Evolutionary conservation across 1,139 yeast species (phyloP).

Genomic region (Kurtzmaniella quercitrusa): DNA sequence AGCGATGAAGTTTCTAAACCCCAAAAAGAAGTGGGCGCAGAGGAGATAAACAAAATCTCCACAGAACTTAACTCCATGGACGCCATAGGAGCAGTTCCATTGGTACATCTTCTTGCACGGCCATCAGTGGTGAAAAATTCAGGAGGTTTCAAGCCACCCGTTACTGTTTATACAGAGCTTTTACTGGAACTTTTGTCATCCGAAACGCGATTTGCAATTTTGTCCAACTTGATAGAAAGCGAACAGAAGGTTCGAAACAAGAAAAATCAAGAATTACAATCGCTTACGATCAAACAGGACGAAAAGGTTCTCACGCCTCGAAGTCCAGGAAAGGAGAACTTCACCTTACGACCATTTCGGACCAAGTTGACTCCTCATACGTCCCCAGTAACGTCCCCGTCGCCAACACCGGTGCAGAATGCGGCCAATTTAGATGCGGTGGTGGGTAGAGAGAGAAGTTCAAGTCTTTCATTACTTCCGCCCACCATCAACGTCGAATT

Average conservation of each 20-base stretch:
- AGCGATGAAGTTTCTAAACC: constrained; percentile 22
- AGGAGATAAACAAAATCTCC: constrained; percentile 8
- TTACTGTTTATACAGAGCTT: constrained; percentile 23
- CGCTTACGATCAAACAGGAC: constrained; percentile 12
- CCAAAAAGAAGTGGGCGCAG: constrained; percentile 9
- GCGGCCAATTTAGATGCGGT: constrained; percentile 7
- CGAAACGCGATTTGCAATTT: constrained; percentile 22
- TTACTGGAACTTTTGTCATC: constrained; percentile 27
- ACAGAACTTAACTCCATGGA: constrained; percentile 33
- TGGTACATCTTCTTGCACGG: constrained; percentile 38
- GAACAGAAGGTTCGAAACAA: constrained; percentile 28
- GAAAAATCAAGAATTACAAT: constrained; percentile 28
- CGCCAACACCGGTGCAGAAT: constrained; percentile 20
- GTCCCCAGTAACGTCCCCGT: constrained; percentile 38
- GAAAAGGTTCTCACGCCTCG: constrained; percentile 10
- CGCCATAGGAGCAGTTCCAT: constrained; percentile 36
- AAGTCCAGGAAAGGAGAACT: constrained; percentile 27
- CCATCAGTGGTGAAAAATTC: constrained; percentile 37
- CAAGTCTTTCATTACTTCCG: constrained; percentile 24
- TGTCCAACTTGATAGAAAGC: constrained; percentile 23
- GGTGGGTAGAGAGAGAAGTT: constrained; percentile 13
- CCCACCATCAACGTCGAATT: constrained; percentile 31
- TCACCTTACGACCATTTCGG: constrained; percentile 41
- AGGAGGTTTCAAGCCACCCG: constrained; percentile 42
- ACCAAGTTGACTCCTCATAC: constrained; percentile 41